Conservation (phyloP, 441 rosid genomes). For the Lepidium campestre region DNA sequence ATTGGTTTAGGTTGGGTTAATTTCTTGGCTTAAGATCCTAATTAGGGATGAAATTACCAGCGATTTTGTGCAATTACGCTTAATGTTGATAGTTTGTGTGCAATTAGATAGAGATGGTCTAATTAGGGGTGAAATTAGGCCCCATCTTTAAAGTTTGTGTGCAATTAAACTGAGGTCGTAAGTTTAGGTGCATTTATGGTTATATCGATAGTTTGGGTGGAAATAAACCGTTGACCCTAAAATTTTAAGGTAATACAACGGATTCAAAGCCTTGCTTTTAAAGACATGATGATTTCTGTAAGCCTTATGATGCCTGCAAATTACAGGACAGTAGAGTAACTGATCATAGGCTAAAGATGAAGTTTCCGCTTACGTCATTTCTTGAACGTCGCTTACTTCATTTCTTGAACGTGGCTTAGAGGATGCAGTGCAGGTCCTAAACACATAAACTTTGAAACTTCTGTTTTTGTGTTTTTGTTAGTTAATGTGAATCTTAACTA, state of each 20-base stretch:
- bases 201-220: too few species aligned
- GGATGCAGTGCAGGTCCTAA: conserved; percentile 69
- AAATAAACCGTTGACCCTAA: too few species aligned
- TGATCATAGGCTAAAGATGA: conserved; percentile 89
- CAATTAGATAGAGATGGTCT: too few species aligned
- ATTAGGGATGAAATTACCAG: too few species aligned
- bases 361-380: conserved; percentile 74
- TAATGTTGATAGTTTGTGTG: too few species aligned
- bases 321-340: conserved; percentile 88
- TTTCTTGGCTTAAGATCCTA: too few species aligned
- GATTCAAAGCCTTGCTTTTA: not conserved
- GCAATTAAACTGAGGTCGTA: too few species aligned
- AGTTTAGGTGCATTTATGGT: too few species aligned
- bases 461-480: not conserved
- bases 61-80: too few species aligned
- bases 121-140: too few species aligned
- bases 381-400: conserved; percentile 69
- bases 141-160: too few species aligned
- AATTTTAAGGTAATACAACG: conserved; percentile 60
- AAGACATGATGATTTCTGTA: not conserved
- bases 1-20: too few species aligned
- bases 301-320: conserved; percentile 14
- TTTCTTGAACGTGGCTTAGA: conserved; percentile 81
- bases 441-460: not conserved
- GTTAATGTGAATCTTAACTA: not conserved